Base-by-base conservation (phyloP, 805 yeast genomes). In the Starmerella etchellsii region DNA sequence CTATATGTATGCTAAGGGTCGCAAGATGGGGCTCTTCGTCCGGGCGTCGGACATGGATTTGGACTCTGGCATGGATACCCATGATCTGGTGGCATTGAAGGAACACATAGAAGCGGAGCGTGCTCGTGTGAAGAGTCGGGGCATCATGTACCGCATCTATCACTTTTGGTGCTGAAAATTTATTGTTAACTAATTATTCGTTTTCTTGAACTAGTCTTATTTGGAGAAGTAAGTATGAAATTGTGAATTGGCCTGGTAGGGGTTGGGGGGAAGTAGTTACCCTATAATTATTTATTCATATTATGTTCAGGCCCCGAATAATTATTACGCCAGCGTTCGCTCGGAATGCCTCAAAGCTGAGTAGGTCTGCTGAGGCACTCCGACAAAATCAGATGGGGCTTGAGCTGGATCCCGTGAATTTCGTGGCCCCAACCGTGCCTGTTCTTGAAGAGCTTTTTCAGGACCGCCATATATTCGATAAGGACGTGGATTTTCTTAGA, bases 61-160 rank as follows among this genome's bases (percentile, higher is more conserved):
- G 30, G 77, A 73, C 48, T 66, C 75, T 21, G 82, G 83, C 39
- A 67, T 78, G 62, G 70, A 76, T 51, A 72, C 70, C 32, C 54
- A 67, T 26, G 79, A 76, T 27, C 9, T 30, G 5, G 44, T 38
- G 22, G 27, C 9, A 22, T 27, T 41, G 18, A 37, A 18, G 8
- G 30, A 25, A 26, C 42, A 41, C 25, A 36, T n/a, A 15, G 26
- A 13, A 8, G 25, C 20, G 24, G 42, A 44, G 21, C 14, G 30
- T n/a, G 40, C 33, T 28, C 31, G 36, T 2, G 15, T 42, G 21
- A 18, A 27, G 18, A 10, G 15, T 18, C 11, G 20, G n/a, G 28
- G 29, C 19, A 27, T 28, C 16, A 23, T 24, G 36, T 35, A 31
- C 34, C 39, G 46, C 8, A n/a, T 30, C 14, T 42, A 36, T 29